Evolutionary conservation across 1,284 basidiomycete genomes (phyloP), one percentile per base, ranked within the genome.

Genomic region (Porodaedalea pini): DNA sequence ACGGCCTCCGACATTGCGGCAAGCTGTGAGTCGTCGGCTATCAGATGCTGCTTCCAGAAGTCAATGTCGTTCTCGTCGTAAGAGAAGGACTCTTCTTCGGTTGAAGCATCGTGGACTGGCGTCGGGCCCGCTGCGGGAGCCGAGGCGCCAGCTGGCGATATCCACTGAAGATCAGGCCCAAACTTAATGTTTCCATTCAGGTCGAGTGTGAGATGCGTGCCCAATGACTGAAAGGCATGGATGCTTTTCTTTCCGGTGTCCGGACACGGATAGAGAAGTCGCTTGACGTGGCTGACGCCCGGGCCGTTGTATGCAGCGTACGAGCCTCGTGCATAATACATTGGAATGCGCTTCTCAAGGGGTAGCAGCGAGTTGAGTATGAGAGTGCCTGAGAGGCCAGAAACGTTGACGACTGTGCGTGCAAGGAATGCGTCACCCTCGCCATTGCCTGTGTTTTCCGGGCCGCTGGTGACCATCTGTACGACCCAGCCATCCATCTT

Each of bases 111-210:
- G 7, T 43, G 43, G 23, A 41, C 40, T 32, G 54, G 23, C 36
- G 41, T 48, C 15, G 57, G 45, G 8, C 29, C 57, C 31, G 45
- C 37, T 27, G 11, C 27, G 21, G 53, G 40, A 11, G 6, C 31
- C 6, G 53, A 51, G 11, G 2, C 49, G 2, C 31, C 37, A 19
- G 17, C 15, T 21, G 83, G 80, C 4, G 80, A 78, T 66, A 98
- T 78, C 85, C 92, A 94, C 68, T 98, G 89, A 6, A 95, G 79
- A 67, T 98, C 94, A 2, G 96, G 97, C 0, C 96, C 96, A 69
- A 99, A 99, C 23, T 85, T 83, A 51, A 99, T 79, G 64, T 91
- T 90, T 0, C 92, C 91, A 54, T 90, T 81, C 58, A 99, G 70
- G 70, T 96, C 92, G 41, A 99, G 74, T 5, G 94, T 97, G 29